Evolutionary conservation across 306 rosid genomes (phyloP).

Genomic region (Vigna trinervia): DNA sequence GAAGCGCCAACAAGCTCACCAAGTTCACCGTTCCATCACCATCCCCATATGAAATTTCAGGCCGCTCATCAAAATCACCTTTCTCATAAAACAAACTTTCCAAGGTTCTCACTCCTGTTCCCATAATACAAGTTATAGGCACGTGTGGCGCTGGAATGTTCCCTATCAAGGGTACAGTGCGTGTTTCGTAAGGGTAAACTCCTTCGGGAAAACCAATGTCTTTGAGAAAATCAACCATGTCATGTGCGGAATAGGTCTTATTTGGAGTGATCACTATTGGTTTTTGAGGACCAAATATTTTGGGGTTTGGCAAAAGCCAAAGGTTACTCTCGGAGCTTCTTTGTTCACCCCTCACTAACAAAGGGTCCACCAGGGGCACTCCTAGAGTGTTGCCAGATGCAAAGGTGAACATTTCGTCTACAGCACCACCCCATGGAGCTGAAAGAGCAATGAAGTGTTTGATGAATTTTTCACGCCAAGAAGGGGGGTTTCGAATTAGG

Average conservation of each 20-base stretch:
- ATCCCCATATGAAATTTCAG: slow-evolving; percentile 69
- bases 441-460: slow-evolving; percentile 80
- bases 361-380: slow-evolving; percentile 81
- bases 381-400: slow-evolving; percentile 85
- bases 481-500: slow-evolving; percentile 61
- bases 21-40: slow-evolving; percentile 94
- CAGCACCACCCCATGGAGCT: slow-evolving; percentile 90
- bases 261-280: slow-evolving; percentile 60
- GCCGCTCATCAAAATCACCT: slow-evolving; percentile 69
- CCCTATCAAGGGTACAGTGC: slow-evolving; percentile 60
- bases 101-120: slow-evolving; percentile 66
- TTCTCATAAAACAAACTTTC: slow-evolving; percentile 64
- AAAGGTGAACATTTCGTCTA: slow-evolving; percentile 75
- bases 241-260: slow-evolving; percentile 59
- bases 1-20: slow-evolving; percentile 76
- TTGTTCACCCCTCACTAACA: slow-evolving; percentile 74
- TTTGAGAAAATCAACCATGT: slow-evolving; percentile 63
- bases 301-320: slow-evolving; percentile 88
- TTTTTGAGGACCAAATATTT: slow-evolving; percentile 48
- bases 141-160: slow-evolving; percentile 64
- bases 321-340: slow-evolving; percentile 88
- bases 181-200: slow-evolving; percentile 62
- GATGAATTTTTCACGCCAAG: slow-evolving; percentile 72
- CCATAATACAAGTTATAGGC: slow-evolving; percentile 73
- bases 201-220: slow-evolving; percentile 78